phyloP scores from a whole-genome alignment of 2,329 filamentous ascomycete species.

The Xylariaceae sp. region DNA sequence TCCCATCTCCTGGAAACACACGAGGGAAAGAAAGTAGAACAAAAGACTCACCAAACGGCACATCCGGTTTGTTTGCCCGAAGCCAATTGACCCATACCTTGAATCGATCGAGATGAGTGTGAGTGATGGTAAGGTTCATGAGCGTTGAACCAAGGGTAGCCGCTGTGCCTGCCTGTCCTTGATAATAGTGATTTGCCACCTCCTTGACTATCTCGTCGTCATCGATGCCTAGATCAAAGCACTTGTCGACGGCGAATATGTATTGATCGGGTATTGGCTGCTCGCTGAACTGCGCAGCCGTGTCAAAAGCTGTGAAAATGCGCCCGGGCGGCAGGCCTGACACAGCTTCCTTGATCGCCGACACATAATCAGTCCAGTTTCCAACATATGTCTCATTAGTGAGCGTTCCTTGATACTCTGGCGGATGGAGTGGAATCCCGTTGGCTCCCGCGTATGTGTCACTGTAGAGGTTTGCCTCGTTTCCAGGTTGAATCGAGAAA shows the following conservation, averaged over 20 bases:
- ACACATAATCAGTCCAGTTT: slow-evolving; percentile 35
- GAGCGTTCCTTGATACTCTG: slow-evolving; percentile 34
- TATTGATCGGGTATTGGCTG: slow-evolving; percentile 24
- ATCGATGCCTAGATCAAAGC: slow-evolving; percentile 36
- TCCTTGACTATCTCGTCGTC: slow-evolving; percentile 32
- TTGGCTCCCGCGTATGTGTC: slow-evolving; percentile 26
- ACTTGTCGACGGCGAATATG: slow-evolving; percentile 29
- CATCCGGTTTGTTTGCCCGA: slow-evolving; percentile 29
- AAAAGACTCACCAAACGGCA: slow-evolving; percentile 27
- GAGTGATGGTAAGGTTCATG: slow-evolving; percentile 32
- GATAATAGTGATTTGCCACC: slow-evolving; percentile 39
- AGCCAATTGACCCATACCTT: slow-evolving; percentile 33
- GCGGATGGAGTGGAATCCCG: slow-evolving; percentile 31
- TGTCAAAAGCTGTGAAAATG: slow-evolving; percentile 37
- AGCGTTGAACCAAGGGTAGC: slow-evolving; percentile 29
- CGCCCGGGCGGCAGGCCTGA: slow-evolving; percentile 26
- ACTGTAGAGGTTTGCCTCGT: slow-evolving; percentile 36
- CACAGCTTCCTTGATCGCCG: slow-evolving; percentile 30
- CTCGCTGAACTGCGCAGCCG: slow-evolving; percentile 28
- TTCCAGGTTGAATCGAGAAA: slow-evolving; percentile 37
- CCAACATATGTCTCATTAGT: slow-evolving; percentile 35
- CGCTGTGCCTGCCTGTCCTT: slow-evolving; percentile 32
- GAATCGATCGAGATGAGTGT: slow-evolving; percentile 31
- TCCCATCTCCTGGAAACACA: no score
- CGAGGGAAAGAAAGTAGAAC: neutral